Base-by-base conservation (phyloP, 305 asterid species). In the Solanum chacoense region DNA sequence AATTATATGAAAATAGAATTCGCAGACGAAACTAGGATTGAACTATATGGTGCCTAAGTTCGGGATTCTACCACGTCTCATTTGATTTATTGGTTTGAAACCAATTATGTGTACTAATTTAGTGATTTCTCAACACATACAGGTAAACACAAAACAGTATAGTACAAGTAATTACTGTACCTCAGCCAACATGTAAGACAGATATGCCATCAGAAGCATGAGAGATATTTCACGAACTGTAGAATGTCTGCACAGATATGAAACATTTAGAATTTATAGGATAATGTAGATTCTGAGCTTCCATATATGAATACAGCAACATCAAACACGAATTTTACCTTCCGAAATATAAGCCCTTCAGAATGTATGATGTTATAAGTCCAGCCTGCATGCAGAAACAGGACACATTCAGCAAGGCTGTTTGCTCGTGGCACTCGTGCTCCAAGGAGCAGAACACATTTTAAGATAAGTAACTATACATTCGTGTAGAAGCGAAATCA, bases 101-200 rank as follows among this genome's bases (percentile, higher is more conserved):
- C 20, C 81, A 34, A 20, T 75, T 20, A 34, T 20, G 24, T 18
- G 81, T 75, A 75, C 28, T 10, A 75, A 1, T 34, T 34, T 75
- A 20, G 81, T 75, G 16, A 20, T 34, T 34, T 34, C 42, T 34
- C 0, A 75, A 75, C 81, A 32, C 40, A 31, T 16, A 73, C 40
- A 74, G 40, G 79, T 45, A 45, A 40, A 45, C 22, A 59, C 26
- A 59, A 59, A 59, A 59, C 26, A 59, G 69, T 59, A 55, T 32
- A 89, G 50, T 24, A 6, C 22, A 84, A 22, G 40, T 12, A 73
- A 42, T 20, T 75, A 75, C 63, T 77, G 89, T 94, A 97, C 99
- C 99, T 97, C 99, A 4, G 99, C 99, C 94, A 95, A 88, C 96
- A 95, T 96, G 95, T 97, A 97, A 88, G 99, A 96, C 59, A 97